A percentile compares a stretch with the other conserved stretches of the same genome.
These are phyloP conservation scores for Mrakia hoshinonis DNA, from an alignment of 768 basidiomycete genomes.

Conservation along the genomic window DNA sequence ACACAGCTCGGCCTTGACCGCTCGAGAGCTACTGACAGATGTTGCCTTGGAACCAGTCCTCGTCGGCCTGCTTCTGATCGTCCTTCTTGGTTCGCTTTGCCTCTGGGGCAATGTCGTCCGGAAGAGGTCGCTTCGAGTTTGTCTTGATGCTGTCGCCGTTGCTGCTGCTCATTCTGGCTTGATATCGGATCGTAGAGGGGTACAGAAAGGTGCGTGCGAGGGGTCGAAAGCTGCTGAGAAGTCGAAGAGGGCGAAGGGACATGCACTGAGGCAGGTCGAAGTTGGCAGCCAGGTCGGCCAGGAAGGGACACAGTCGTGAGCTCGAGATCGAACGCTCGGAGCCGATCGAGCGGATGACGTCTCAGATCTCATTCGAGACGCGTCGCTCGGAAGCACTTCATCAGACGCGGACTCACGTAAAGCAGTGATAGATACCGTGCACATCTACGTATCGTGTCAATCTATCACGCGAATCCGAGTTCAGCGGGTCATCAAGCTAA, in stretches of 20 bases:
- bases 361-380: background rate
- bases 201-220: background rate
- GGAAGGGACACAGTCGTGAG: background rate
- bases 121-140: conserved; percentile 17
- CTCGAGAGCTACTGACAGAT: too few relatives aligned
- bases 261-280: background rate
- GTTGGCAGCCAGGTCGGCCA: background rate
- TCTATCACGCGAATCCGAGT: too few relatives aligned
- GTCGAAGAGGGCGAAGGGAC: background rate
- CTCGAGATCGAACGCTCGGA: conserved; percentile 6
- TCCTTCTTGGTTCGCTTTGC: conserved; percentile 21
- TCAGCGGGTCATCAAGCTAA: too few relatives aligned
- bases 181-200: too few relatives aligned
- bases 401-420: too few relatives aligned
- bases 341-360: background rate
- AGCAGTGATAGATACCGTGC: too few relatives aligned
- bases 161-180: too few relatives aligned
- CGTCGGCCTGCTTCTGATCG: conserved; percentile 10
- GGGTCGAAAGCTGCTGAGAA: background rate
- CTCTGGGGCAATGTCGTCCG: conserved; percentile 12
- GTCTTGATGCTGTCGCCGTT: too few relatives aligned
- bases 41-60: conserved; percentile 27
- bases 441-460: too few relatives aligned
- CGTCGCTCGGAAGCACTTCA: too few relatives aligned
- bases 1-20: too few relatives aligned